Base-by-base conservation (phyloP, 352 stramenopile species). In the Labyrinthula sp. region DNA sequence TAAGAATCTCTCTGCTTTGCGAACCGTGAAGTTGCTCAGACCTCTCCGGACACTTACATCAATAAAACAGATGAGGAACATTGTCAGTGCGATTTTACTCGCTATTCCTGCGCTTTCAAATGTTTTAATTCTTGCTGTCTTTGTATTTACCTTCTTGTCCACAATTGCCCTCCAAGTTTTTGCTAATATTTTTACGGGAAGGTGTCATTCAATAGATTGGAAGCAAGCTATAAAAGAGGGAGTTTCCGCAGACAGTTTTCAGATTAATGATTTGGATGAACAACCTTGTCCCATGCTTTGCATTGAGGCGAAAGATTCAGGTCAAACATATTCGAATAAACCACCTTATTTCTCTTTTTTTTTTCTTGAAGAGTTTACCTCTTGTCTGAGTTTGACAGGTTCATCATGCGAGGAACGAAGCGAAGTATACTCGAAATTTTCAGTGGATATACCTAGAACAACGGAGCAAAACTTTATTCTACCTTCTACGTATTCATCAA, bases 91-190 rank as follows among this genome's bases (percentile, higher is more conserved):
- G 3, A 57, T 89, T 3, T 52, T 89, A 3, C 68, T 77, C n/a
- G 75, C 73, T 0, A 56, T 89, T 0, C 72, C 73, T 9, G 67
- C 68, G 0, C 77, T 89, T 48, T 67, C 66, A 33, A 83, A 84
- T 40, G 75, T 87, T n/a, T 49, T 85, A 2, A 68, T 86, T 9
- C 45, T 89, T 5, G 67, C 82, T 46, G 60, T 77, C n/a, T 88
- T 89, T 39, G 67, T 85, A 0, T 88, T 88, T 45, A 70, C 78
- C 25, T 73, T 89, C 27, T 88, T 89, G 50, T 73, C 72, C 0
- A 87, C 89, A 52, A 58, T 88, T 0, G 77, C 72, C 0, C 72
- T 86, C 26, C 75, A 89, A 34, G 61, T 89, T 12, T 89, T 82
- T 40, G 57, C 63, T 18, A 76, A 75, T 9, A 68, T 58, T 14